These are phyloP conservation scores for Wickerhamomyces rabaulensis DNA, from an alignment of 805 yeast species.

Conservation along the genomic window DNA sequence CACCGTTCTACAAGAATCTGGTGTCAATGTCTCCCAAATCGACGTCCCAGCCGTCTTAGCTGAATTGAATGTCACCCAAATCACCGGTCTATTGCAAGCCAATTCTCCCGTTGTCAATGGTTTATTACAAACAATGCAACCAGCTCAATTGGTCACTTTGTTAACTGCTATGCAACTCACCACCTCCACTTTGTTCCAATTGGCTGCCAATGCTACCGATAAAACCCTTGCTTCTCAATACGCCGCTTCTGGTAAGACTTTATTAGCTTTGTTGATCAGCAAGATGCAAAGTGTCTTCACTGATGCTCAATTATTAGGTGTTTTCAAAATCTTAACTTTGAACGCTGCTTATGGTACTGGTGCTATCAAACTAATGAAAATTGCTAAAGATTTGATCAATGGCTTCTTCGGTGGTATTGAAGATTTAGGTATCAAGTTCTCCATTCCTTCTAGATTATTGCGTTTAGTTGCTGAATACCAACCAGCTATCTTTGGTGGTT, in stretches of 20 bases:
- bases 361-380: conserved; percentile 14
- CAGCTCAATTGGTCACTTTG: conserved; percentile 17
- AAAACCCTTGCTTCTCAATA: conserved; percentile 3
- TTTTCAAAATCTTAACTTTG: conserved; percentile 16
- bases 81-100: conserved; percentile 19
- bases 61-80: conserved; percentile 19
- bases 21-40: conserved; percentile 60
- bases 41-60: conserved; percentile 54
- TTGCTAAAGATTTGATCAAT: conserved; percentile 12
- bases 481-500: conserved; percentile 57
- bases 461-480: conserved; percentile 27
- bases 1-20: conserved; percentile 10
- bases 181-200: conserved; percentile 16
- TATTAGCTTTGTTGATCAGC: conserved; percentile 13
- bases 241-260: conserved; percentile 9
- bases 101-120: conserved; percentile 17
- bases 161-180: conserved; percentile 17
- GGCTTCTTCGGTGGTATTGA: conserved; percentile 18
- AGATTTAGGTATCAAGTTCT: background rate
- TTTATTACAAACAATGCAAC: conserved; percentile 14
- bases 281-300: conserved; percentile 18
- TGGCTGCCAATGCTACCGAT: conserved; percentile 11
- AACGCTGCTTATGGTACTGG: conserved; percentile 26
- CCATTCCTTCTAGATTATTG: conserved; percentile 15
- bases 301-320: conserved; percentile 19